Conservation (phyloP, 2,329 filamentous ascomycete species). For the Ascosphaera apis region DNA sequence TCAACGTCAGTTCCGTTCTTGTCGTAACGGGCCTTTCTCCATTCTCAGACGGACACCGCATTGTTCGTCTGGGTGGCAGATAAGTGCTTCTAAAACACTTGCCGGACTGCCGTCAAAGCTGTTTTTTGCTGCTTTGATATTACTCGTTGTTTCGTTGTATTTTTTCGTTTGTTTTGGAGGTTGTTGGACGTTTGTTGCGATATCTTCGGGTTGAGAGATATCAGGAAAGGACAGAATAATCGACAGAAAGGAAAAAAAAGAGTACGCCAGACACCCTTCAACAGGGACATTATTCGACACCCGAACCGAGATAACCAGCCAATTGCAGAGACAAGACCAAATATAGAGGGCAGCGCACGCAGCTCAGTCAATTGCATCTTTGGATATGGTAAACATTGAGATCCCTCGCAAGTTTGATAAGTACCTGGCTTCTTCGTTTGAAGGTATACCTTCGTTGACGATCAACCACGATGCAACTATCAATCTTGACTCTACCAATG, state of each 20-base stretch:
- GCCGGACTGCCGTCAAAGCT: constrained; percentile 13
- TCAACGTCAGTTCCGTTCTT: too few species aligned
- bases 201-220: too few species aligned
- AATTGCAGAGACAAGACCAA: too few species aligned
- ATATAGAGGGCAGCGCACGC: too few species aligned
- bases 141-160: constrained; percentile 4
- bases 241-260: too few species aligned
- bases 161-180: too few species aligned
- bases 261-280: too few species aligned
- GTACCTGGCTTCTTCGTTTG: constrained; percentile 54
- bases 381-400: constrained; percentile 66
- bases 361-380: too few species aligned
- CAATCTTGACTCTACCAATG: constrained; percentile 83
- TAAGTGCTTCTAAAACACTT: constrained; percentile 58
- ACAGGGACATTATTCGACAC: too few species aligned
- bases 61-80: constrained; percentile 95
- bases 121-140: constrained; percentile 15
- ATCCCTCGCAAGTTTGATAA: constrained; percentile 58
- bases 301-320: too few species aligned
- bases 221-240: too few species aligned
- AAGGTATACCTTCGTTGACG: constrained; percentile 69
- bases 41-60: constrained; percentile 81
- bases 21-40: constrained; percentile 99
- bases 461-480: constrained; percentile 91
- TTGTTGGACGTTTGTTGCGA: too few species aligned